Evolutionary conservation across 2,329 filamentous ascomycete species (phyloP).

Genomic region (Lithohypha guttulata): DNA sequence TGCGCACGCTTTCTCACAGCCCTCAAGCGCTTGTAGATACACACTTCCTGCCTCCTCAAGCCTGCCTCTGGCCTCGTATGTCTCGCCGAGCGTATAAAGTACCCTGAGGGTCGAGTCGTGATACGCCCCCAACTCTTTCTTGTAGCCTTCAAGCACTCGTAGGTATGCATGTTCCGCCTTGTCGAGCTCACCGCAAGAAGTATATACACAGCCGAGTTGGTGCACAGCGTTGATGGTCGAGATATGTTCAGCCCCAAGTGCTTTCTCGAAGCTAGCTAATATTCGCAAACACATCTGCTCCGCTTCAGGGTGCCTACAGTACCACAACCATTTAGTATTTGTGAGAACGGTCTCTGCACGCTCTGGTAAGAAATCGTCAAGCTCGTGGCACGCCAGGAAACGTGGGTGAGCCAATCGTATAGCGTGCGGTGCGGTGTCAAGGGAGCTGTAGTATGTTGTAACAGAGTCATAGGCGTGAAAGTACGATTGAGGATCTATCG

Average conservation of each 20-base stretch:
- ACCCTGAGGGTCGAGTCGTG: conserved; percentile 18
- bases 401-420: neutral
- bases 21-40: conserved; percentile 20
- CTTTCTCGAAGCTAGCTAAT: conserved; percentile 19
- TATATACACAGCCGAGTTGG: conserved; percentile 16
- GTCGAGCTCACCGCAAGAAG: conserved; percentile 19
- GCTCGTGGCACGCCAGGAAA: neutral
- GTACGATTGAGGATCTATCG: conserved; percentile 6
- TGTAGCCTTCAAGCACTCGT: conserved; percentile 17
- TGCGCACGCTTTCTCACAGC: conserved; percentile 18
- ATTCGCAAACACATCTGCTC: conserved; percentile 21
- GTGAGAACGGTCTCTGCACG: conserved; percentile 1
- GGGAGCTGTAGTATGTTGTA: neutral
- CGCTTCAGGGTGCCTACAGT: conserved; percentile 22
- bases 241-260: conserved; percentile 17
- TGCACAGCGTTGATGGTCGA: conserved; percentile 17
- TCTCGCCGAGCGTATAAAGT: conserved; percentile 20
- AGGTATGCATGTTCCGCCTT: conserved; percentile 21
- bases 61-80: conserved; percentile 22
- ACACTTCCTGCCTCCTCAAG: conserved; percentile 21
- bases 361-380: neutral
- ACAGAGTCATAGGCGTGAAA: conserved; percentile 15
- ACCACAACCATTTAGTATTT: conserved; percentile 10
- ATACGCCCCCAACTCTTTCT: conserved; percentile 18
- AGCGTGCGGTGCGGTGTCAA: conserved; percentile 9